A percentile compares a stretch with the other conserved stretches of the same genome.
Conservation (phyloP, 2,329 filamentous ascomycete genomes). For the Iodosphaeria phyllophila region DNA sequence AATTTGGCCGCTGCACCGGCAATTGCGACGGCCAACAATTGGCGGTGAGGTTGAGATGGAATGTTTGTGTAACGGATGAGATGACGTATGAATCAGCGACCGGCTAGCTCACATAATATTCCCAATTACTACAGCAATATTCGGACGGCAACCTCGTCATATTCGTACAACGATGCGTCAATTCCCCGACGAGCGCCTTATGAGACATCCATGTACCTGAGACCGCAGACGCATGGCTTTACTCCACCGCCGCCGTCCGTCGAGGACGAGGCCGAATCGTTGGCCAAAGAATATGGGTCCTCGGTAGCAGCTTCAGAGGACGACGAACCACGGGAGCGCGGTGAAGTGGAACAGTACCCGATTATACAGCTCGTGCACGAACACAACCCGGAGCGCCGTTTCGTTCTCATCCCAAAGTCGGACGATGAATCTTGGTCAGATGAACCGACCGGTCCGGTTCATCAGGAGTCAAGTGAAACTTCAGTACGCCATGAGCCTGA, state of each 20-base stretch:
- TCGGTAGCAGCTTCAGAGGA: slow-evolving; percentile 14
- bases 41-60: too few species aligned
- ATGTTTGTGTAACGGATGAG: too few species aligned
- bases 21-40: too few species aligned
- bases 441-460: too few species aligned
- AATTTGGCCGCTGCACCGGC: too few species aligned
- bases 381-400: slow-evolving; percentile 43
- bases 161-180: slow-evolving; percentile 7
- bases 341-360: slow-evolving; percentile 48
- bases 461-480: too few species aligned
- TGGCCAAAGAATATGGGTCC: slow-evolving; percentile 39
- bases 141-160: slow-evolving; percentile 5
- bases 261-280: slow-evolving; percentile 47
- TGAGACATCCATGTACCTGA: slow-evolving; percentile 4
- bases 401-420: slow-evolving; percentile 32
- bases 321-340: slow-evolving; percentile 41
- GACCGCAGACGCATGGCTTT: slow-evolving; percentile 14
- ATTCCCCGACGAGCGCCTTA: slow-evolving; percentile 6
- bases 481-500: too few species aligned
- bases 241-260: slow-evolving; percentile 42
- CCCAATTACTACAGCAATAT: too few species aligned
- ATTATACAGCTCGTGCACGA: slow-evolving; percentile 45
- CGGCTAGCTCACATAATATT: too few species aligned
- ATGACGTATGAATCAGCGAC: too few species aligned
- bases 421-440: too few species aligned